A percentile compares a stretch with the other conserved stretches of the same genome.
Conservation (phyloP, 257 asterid species). For the Capsicum baccatum region DNA sequence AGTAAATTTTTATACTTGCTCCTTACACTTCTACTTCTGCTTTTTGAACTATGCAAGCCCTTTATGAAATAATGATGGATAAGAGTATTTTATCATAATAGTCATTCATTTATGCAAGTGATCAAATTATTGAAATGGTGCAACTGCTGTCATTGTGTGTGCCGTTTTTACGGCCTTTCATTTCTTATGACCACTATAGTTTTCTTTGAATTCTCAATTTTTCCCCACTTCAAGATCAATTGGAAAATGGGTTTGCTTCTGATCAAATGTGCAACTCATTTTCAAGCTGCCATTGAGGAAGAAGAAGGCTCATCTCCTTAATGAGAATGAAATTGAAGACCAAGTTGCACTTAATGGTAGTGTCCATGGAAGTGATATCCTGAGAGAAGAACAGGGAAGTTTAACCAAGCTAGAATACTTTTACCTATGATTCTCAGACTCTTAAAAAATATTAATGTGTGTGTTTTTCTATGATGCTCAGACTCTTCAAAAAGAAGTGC, state of each 20-base stretch:
- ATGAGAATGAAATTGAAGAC: constrained; percentile 65
- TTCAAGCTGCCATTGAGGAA: constrained; percentile 84
- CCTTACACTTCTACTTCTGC: too few species aligned
- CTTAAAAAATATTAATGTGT: too few species aligned
- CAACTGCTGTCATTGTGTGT: not conserved
- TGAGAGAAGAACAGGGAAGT: too few species aligned
- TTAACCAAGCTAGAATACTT: too few species aligned
- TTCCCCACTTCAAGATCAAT: too few species aligned
- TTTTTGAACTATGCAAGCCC: too few species aligned
- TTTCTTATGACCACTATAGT: not conserved
- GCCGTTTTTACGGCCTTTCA: not conserved
- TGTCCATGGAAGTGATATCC: constrained; percentile 39
- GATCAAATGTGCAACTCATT: constrained; percentile 43
- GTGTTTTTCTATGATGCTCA: too few species aligned
- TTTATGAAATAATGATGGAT: too few species aligned
- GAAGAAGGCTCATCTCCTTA: constrained; percentile 83
- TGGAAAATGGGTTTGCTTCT: not conserved
- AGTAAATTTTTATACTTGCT: too few species aligned
- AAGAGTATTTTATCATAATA: too few species aligned
- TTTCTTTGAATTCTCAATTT: not conserved
- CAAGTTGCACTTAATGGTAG: constrained; percentile 44
- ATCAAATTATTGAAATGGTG: not conserved
- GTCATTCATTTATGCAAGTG: not conserved
- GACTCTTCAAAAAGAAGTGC: too few species aligned
- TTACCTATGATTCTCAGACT: too few species aligned